Conservation (phyloP, 176 grass and related monocot genomes). For the Rhipidocladum racemiflorum region DNA sequence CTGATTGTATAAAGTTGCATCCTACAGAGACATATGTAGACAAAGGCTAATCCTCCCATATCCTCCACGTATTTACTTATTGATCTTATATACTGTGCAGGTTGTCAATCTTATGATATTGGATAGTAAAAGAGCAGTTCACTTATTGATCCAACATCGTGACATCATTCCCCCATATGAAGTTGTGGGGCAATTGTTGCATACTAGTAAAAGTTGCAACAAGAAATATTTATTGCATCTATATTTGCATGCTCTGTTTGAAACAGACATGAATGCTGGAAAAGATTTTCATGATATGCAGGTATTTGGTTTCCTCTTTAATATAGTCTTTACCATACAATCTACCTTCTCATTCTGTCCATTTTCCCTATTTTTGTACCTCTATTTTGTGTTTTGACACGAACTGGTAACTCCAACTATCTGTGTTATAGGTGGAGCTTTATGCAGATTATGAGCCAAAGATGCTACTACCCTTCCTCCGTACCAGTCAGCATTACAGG, state of each 20-base stretch:
- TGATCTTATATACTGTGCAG: slow-evolving; percentile 33
- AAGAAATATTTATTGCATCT: slow-evolving; percentile 72
- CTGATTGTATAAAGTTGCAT: not conserved
- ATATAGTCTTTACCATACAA: not conserved
- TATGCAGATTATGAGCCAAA: slow-evolving; percentile 88
- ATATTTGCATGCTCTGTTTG: slow-evolving; percentile 95
- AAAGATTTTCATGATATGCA: slow-evolving; percentile 96
- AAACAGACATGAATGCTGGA: slow-evolving; percentile 80
- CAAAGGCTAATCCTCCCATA: not conserved
- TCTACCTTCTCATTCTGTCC: not conserved
- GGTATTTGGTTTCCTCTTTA: slow-evolving; percentile 42
- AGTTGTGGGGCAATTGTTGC: slow-evolving; percentile 71
- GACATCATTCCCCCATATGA: slow-evolving; percentile 84
- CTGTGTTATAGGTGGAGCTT: slow-evolving; percentile 67
- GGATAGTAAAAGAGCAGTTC: slow-evolving; percentile 72
- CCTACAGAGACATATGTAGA: not conserved
- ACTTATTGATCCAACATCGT: slow-evolving; percentile 78
- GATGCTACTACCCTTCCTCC: slow-evolving; percentile 90
- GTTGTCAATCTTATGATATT: slow-evolving; percentile 85
- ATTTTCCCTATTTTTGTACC: slow-evolving; percentile 10
- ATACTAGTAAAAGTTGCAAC: slow-evolving; percentile 59
- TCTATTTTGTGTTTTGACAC: slow-evolving; percentile 13
- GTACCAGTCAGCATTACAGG: slow-evolving; percentile 87
- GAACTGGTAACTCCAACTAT: slow-evolving; percentile 22
- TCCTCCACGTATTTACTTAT: not conserved